These are phyloP conservation scores for Pythium sukuiense DNA, from an alignment of 352 stramenopile genomes.

Conservation along the genomic window DNA sequence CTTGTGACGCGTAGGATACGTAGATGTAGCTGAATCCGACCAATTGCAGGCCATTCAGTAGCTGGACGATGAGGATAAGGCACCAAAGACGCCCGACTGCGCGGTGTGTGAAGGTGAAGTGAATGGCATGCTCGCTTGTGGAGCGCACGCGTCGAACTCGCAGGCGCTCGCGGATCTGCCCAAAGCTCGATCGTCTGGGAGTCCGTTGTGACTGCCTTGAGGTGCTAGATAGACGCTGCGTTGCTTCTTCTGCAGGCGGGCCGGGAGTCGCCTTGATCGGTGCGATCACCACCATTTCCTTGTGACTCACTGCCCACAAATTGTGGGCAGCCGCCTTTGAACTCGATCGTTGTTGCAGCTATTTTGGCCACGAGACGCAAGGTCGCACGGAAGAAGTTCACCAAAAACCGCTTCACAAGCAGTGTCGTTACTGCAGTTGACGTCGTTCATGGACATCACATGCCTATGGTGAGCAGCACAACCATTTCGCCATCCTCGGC, in stretches of 20 bases:
- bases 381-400: too few species aligned
- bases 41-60: slow-evolving; percentile 2
- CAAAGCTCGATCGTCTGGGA: not conserved
- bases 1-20: not conserved
- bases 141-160: not conserved
- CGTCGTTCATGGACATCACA: not conserved
- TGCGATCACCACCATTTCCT: not conserved
- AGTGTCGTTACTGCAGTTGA: not conserved
- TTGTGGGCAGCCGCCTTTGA: not conserved
- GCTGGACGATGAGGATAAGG: slow-evolving; percentile 8
- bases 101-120: slow-evolving; percentile 7
- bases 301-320: not conserved
- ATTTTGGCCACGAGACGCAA: not conserved
- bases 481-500: too few species aligned
- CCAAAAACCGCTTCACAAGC: too few species aligned
- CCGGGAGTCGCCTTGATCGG: not conserved
- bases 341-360: not conserved
- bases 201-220: not conserved
- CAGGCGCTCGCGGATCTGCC: not conserved
- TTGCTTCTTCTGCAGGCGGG: not conserved
- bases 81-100: slow-evolving; percentile 4
- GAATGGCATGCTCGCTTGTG: not conserved
- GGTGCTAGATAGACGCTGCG: not conserved
- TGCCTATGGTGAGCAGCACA: not conserved
- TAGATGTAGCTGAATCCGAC: slow-evolving; percentile 10